phyloP scores from a whole-genome alignment of 805 yeast genomes.

The Spathaspora gorwiae region DNA sequence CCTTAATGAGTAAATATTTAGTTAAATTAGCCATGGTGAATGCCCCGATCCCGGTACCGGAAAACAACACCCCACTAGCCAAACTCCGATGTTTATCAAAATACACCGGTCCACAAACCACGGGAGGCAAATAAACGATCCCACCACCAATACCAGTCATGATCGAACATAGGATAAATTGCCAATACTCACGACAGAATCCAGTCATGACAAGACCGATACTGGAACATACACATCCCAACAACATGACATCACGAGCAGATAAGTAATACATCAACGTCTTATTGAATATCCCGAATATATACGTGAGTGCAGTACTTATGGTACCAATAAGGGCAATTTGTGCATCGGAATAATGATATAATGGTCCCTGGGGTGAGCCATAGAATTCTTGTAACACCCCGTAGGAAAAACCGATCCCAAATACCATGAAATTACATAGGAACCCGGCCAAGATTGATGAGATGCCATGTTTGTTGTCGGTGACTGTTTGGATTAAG shows the following conservation, averaged over 20 bases:
- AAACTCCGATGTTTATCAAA: constrained; percentile 26
- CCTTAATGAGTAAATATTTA: constrained; percentile 16
- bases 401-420: constrained; percentile 33
- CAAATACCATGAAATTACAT: constrained; percentile 31
- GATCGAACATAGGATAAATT: constrained; percentile 30
- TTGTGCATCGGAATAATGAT: constrained; percentile 14
- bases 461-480: constrained; percentile 9
- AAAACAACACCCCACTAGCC: constrained; percentile 31
- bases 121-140: constrained; percentile 28
- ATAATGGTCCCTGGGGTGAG: constrained; percentile 24
- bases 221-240: constrained; percentile 22
- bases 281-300: constrained; percentile 22
- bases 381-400: constrained; percentile 33
- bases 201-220: constrained; percentile 25
- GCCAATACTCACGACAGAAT: constrained; percentile 15
- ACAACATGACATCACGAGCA: constrained; percentile 18
- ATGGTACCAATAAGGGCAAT: constrained; percentile 32
- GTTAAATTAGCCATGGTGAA: constrained; percentile 25
- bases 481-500: not conserved
- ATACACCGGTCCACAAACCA: constrained; percentile 28
- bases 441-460: constrained; percentile 15
- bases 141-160: constrained; percentile 30
- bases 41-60: constrained; percentile 36
- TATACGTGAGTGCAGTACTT: constrained; percentile 26
- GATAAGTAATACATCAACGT: constrained; percentile 12